These are phyloP conservation scores for Apiospora malaysiana DNA, from an alignment of 2,329 filamentous ascomycete species.

Conservation along the genomic window DNA sequence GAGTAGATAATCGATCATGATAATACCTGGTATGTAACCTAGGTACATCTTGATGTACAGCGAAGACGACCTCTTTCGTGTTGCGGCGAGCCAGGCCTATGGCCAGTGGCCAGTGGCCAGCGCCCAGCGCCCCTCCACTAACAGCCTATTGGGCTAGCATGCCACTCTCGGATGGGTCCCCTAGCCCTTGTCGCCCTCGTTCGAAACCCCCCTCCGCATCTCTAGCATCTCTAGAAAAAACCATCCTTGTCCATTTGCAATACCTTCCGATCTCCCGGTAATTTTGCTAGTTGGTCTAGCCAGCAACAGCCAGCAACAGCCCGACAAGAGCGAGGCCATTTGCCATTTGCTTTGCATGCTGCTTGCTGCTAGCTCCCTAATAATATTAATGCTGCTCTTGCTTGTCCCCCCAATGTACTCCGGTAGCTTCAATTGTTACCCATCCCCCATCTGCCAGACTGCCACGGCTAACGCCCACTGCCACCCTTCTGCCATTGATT, in stretches of 20 bases:
- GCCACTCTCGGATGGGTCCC: constrained; percentile 1
- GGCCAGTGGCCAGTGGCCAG: no score
- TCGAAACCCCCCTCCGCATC: constrained; percentile 5
- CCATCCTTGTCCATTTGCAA: constrained; percentile 10
- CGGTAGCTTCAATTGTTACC: background rate
- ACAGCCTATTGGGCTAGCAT: constrained; percentile 2
- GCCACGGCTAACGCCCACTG: background rate
- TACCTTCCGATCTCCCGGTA: constrained; percentile 19
- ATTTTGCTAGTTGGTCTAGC: constrained; percentile 7
- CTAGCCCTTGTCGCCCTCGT: background rate
- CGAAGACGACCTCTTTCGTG: no score
- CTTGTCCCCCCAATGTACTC: background rate
- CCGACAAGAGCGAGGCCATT: background rate
- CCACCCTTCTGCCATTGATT: no score
- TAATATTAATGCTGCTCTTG: no score
- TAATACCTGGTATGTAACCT: no score
- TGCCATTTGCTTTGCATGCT: background rate
- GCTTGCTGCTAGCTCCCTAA: background rate
- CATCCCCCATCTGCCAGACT: background rate
- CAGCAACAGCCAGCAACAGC: background rate
- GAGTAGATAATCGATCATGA: no score
- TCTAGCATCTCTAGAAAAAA: constrained; percentile 16
- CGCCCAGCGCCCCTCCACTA: no score
- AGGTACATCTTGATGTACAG: no score
- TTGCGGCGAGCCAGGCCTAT: no score